Evolutionary conservation across 805 yeast species (phyloP), one percentile per base, ranked within the genome.

Genomic region (Phaffomyces antillensis): DNA sequence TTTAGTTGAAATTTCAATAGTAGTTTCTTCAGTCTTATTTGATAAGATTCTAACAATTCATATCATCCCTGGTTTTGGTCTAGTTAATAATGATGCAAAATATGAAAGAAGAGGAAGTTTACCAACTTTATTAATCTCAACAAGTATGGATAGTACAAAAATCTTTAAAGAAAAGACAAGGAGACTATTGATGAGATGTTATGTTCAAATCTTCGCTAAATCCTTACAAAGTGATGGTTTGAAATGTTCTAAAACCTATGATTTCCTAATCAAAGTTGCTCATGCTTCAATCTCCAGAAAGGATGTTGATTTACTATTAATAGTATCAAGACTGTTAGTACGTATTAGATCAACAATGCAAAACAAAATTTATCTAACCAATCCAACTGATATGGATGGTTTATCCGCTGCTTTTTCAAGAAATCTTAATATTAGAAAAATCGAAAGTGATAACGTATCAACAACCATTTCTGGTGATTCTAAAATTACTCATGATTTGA

Each of bases 331-430:
- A 41, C 63, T 78, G 15, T 62, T 85, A 44, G 64, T 76, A 17
- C 66, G 88, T 48, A 64, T 82, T 1, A 67, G 91, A 42, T 67
- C 67, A 0, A 72, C 79, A 2, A 56, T 65, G 13, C 71, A 70
- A 4, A 66, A 68, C 7, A 62, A 59, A 32, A 61, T 83, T 2
- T 76, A 69, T 54, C 63, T 83, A 37, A 62, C 77, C 3, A 64
- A 69, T 8, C 83, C 84, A 5, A 58, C 62, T 1, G 86, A 84
- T 56, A 76, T 82, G 68, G 83, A 77, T 36, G 88, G 86, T 0
- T 61, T 84, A 16, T 76, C 87, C 10, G 74, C 80, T 3, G 73
- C 79, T 0, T 69, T 83, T 43, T 71, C 74, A 5, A 67, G 87
- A 55, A 76, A 77, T 47, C 54, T 61, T 25, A 61, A 56, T 17